Conservation (phyloP, 2,329 filamentous ascomycete genomes). For the Cladosporium sp. region DNA sequence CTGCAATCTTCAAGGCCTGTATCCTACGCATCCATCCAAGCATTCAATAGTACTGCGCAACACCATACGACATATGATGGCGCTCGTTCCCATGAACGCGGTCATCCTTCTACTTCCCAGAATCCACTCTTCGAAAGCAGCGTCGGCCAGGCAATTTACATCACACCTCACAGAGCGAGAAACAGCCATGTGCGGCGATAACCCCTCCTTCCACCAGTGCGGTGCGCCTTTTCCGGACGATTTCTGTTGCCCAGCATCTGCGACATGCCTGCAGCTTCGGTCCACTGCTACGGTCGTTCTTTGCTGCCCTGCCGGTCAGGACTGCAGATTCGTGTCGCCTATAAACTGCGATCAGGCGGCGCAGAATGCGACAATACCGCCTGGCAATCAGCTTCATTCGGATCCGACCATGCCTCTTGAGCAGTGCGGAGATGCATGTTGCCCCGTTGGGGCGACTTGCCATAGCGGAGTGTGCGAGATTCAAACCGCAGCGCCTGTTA, state of each 20-base stretch:
- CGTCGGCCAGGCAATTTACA: not conserved
- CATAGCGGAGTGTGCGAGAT: conserved; percentile 46
- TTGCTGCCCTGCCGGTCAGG: conserved; percentile 58
- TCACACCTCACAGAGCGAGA: not conserved
- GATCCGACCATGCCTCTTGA: conserved; percentile 51
- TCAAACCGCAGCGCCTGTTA: conserved; percentile 12
- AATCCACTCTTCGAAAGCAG: too few species aligned
- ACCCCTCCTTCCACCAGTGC: conserved; percentile 47
- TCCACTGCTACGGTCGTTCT: conserved; percentile 60
- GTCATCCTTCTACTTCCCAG: too few species aligned
- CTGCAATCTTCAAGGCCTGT: too few species aligned
- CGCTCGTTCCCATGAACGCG: not conserved
- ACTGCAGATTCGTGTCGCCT: conserved; percentile 56
- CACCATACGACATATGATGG: not conserved
- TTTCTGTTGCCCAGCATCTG: conserved; percentile 58
- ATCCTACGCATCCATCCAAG: too few species aligned
- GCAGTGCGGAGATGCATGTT: conserved; percentile 57
- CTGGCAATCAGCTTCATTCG: conserved; percentile 59
- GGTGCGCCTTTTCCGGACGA: conserved; percentile 50
- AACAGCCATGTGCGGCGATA: conserved; percentile 44
- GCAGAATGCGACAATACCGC: conserved; percentile 54
- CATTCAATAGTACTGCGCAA: too few species aligned
- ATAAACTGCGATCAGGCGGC: conserved; percentile 58
- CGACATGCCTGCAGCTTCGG: conserved; percentile 53
- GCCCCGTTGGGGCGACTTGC: conserved; percentile 67